Conservation (phyloP, 306 rosid genomes). For the Rubus idaeus region DNA sequence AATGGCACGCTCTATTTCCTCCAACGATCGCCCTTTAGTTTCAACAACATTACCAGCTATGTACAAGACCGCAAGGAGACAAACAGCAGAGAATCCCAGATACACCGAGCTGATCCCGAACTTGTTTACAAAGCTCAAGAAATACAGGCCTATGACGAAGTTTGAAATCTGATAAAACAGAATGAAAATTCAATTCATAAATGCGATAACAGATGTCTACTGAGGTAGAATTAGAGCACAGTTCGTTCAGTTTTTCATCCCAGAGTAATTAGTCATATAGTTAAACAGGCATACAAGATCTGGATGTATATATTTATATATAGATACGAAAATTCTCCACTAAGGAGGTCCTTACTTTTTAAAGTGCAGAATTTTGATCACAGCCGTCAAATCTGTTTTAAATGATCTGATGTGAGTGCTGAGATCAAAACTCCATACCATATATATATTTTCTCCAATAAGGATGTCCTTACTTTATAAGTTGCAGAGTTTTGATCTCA, state of each 20-base stretch:
- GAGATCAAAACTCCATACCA: too few species aligned
- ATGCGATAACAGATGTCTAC: background rate
- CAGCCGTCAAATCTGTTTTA: too few species aligned
- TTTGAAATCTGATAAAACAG: constrained; percentile 68
- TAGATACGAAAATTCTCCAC: too few species aligned
- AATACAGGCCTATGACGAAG: constrained; percentile 86
- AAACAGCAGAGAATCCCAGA: constrained; percentile 71
- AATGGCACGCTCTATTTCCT: constrained; percentile 87
- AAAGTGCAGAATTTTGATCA: too few species aligned
- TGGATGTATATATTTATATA: background rate
- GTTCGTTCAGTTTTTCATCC: background rate
- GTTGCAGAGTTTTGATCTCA: too few species aligned
- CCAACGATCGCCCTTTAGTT: constrained; percentile 93
- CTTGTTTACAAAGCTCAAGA: constrained; percentile 92
- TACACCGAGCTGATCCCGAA: constrained; percentile 87
- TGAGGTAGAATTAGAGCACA: background rate
- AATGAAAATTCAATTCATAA: constrained; percentile 14
- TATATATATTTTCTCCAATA: too few species aligned
- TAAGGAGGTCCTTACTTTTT: too few species aligned
- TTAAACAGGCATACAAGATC: background rate
- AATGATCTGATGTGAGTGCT: too few species aligned
- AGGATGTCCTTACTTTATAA: too few species aligned
- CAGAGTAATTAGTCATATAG: background rate
- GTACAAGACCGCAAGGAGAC: constrained; percentile 87
- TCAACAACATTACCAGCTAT: constrained; percentile 80